These are phyloP conservation scores for Casuarina glauca DNA, from an alignment of 306 rosid genomes.

Conservation along the genomic window DNA sequence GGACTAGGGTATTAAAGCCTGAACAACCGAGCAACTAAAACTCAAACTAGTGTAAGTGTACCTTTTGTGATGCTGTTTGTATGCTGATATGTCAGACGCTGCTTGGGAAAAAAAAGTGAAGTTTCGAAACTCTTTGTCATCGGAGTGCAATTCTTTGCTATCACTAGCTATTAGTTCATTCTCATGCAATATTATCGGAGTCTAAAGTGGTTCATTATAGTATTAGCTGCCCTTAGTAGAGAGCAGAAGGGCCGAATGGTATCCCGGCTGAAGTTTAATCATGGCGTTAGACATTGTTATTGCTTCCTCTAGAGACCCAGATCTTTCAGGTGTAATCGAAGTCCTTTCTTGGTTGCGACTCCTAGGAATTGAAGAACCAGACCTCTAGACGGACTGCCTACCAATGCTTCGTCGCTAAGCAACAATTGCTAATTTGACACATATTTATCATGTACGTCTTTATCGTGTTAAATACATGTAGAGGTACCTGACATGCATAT, in stretches of 20 bases:
- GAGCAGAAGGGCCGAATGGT: background rate
- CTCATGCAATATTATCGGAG: background rate
- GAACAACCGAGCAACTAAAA: constrained; percentile 33
- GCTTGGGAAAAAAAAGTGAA: constrained; percentile 11
- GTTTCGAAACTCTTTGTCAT: background rate
- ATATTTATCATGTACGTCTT: no score
- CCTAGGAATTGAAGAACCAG: no score
- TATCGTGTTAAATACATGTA: no score
- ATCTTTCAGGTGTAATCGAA: background rate
- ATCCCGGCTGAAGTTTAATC: background rate
- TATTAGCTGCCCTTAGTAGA: background rate
- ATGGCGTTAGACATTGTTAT: background rate
- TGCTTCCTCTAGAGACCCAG: background rate
- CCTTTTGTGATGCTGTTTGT: constrained; percentile 33
- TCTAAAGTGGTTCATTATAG: background rate
- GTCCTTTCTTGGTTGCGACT: no score
- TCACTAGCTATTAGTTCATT: background rate
- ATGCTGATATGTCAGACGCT: constrained; percentile 23
- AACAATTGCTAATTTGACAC: no score
- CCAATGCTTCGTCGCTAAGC: no score
- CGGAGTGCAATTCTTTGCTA: background rate
- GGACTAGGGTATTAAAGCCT: constrained; percentile 30
- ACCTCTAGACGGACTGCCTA: no score
- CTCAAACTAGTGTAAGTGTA: constrained; percentile 34
- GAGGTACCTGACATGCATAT: no score